These are phyloP conservation scores for Fusarium nodosum DNA, from an alignment of 2,329 filamentous ascomycete genomes.

Conservation along the genomic window DNA sequence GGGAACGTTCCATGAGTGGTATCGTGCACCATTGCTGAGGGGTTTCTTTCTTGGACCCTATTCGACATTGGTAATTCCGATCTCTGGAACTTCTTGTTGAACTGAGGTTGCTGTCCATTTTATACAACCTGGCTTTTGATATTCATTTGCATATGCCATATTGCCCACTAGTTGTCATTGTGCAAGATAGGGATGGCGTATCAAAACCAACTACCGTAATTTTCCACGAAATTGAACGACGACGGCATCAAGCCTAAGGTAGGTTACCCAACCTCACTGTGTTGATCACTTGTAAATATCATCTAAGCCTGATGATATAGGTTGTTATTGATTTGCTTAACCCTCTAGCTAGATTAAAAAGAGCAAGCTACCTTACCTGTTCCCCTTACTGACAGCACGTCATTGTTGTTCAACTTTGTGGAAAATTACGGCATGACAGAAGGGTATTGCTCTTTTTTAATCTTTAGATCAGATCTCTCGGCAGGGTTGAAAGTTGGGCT, in stretches of 20 bases:
- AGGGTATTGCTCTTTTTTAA: neutral
- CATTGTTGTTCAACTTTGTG: too few species aligned
- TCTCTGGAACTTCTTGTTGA: neutral
- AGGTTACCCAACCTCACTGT: too few species aligned
- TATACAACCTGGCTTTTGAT: neutral
- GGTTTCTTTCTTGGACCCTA: slow-evolving; percentile 54
- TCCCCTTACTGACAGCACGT: too few species aligned
- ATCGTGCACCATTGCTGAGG: slow-evolving; percentile 60
- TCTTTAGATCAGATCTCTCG: neutral
- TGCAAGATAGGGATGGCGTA: neutral
- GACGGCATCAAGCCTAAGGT: too few species aligned
- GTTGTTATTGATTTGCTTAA: too few species aligned
- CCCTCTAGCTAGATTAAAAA: too few species aligned
- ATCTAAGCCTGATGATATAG: too few species aligned
- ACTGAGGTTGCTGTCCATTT: neutral
- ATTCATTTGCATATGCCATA: neutral
- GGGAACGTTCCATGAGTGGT: slow-evolving; percentile 64
- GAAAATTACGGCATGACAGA: neutral
- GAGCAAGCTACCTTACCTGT: too few species aligned
- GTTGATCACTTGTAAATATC: too few species aligned
- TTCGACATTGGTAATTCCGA: neutral
- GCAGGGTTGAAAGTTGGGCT: neutral
- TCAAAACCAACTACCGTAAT: neutral
- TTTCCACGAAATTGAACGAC: too few species aligned
- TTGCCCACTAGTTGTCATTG: too few species aligned